Evolutionary conservation across 257 asterid genomes (phyloP).

Genomic region (Dorcoceras hygrometricum): DNA sequence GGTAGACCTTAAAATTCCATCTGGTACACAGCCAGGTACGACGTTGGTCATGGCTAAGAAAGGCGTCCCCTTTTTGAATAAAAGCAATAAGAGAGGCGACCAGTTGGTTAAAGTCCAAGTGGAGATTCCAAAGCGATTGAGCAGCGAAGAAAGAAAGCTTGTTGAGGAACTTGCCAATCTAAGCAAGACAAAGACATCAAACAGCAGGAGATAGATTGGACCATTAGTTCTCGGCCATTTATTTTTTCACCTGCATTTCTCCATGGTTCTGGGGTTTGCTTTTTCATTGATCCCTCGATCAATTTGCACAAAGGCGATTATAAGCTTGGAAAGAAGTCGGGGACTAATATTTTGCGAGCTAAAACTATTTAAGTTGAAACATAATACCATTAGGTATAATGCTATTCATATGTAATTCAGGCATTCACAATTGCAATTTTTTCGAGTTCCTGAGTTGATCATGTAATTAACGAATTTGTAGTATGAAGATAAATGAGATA

Average conservation of each 20-base stretch:
- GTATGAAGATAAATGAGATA: too few species aligned
- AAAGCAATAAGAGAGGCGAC: constrained; percentile 85
- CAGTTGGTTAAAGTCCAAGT: constrained; percentile 94
- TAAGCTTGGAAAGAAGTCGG: neutral
- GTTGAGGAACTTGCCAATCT: constrained; percentile 78
- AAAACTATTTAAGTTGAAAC: neutral
- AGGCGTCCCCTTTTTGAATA: constrained; percentile 77
- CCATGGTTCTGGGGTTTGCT: neutral
- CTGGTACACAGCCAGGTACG: constrained; percentile 96
- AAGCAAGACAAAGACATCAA: constrained; percentile 68
- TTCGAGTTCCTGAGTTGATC: neutral
- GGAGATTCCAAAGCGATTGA: constrained; percentile 89
- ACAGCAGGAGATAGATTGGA: constrained; percentile 46
- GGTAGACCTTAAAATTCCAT: constrained; percentile 81
- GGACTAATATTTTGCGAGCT: neutral
- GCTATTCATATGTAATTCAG: neutral
- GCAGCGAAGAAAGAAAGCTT: constrained; percentile 88
- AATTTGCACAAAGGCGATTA: neutral
- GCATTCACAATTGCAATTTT: neutral
- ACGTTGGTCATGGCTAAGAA: constrained; percentile 89
- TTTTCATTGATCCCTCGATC: neutral
- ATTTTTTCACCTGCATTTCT: neutral
- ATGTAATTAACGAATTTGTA: too few species aligned
- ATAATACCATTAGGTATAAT: neutral
- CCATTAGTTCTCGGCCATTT: neutral